Percentiles rank a stretch among this genome's conserved stretches.
These are phyloP conservation scores for Tubosaeta sp. DNA, from an alignment of 768 basidiomycete genomes.

Conservation along the genomic window DNA sequence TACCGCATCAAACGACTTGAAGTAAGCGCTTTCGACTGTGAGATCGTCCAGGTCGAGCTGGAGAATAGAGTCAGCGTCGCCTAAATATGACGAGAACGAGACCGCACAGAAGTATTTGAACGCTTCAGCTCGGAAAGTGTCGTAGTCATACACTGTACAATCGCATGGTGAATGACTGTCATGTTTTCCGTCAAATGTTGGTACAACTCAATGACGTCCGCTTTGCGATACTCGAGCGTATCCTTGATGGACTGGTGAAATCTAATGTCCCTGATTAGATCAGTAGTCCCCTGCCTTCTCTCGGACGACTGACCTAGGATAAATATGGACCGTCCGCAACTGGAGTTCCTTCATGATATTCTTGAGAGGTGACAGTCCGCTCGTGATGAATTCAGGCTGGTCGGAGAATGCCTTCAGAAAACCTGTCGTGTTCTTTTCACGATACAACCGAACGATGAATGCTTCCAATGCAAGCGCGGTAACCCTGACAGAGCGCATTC, in stretches of 20 bases:
- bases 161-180: conserved; percentile 87
- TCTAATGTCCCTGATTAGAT: conserved; percentile 36
- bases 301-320: conserved; percentile 64
- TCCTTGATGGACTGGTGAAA: conserved; percentile 88
- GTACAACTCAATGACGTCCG: conserved; percentile 89
- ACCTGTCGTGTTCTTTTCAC: conserved; percentile 83
- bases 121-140: conserved; percentile 89
- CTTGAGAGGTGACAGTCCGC: conserved; percentile 85
- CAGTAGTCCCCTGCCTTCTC: neutral
- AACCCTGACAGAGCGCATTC: conserved; percentile 48
- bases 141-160: conserved; percentile 90
- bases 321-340: conserved; percentile 83
- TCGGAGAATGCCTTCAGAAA: conserved; percentile 98
- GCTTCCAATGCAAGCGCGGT: conserved; percentile 83
- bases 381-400: conserved; percentile 92
- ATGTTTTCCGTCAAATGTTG: conserved; percentile 82
- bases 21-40: conserved; percentile 89
- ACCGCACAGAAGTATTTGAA: conserved; percentile 64
- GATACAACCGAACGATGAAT: conserved; percentile 87
- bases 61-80: neutral
- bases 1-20: conserved; percentile 84
- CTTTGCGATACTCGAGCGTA: conserved; percentile 74
- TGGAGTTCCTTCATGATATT: conserved; percentile 93
- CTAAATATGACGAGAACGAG: neutral
- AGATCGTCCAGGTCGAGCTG: conserved; percentile 94